A percentile compares a stretch with the other conserved stretches of the same genome.
Conservation (phyloP, 1,284 basidiomycete genomes). For the Veloporphyrellus conicus region DNA sequence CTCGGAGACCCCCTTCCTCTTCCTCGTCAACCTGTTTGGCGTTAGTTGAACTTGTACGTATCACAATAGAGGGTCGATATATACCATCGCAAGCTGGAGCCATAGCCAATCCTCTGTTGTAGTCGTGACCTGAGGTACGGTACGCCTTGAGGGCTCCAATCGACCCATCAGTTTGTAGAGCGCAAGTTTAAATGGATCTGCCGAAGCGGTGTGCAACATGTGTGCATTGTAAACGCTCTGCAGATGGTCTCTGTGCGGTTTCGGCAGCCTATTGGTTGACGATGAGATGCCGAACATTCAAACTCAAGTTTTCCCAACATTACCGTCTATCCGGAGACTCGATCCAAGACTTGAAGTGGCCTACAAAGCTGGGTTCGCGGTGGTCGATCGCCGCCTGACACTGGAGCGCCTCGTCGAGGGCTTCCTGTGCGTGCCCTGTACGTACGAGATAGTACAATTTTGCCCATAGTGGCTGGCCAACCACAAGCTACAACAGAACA, state of each 20-base stretch:
- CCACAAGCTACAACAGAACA: conserved; percentile 55
- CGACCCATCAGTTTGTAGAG: conserved; percentile 95
- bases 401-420: conserved; percentile 70
- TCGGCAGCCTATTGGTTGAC: conserved; percentile 55
- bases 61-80: neutral
- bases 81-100: conserved; percentile 88
- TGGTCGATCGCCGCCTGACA: conserved; percentile 74
- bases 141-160: conserved; percentile 80
- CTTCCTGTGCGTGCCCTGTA: conserved; percentile 79
- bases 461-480: conserved; percentile 88
- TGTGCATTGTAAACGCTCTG: conserved; percentile 89
- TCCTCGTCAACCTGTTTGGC: conserved; percentile 64
- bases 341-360: conserved; percentile 84
- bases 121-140: conserved; percentile 78
- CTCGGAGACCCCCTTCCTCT: conserved; percentile 75
- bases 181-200: conserved; percentile 94
- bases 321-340: conserved; percentile 77
- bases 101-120: conserved; percentile 99
- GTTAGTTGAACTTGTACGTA: neutral
- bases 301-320: conserved; percentile 20
- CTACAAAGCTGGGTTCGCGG: conserved; percentile 81
- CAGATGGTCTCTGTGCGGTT: conserved; percentile 79
- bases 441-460: conserved; percentile 88
- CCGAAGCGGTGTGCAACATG: conserved; percentile 79
- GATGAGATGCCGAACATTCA: conserved; percentile 5